phyloP scores from a whole-genome alignment of 2,329 filamentous ascomycete genomes.

The Albophoma yamanashiensis region DNA sequence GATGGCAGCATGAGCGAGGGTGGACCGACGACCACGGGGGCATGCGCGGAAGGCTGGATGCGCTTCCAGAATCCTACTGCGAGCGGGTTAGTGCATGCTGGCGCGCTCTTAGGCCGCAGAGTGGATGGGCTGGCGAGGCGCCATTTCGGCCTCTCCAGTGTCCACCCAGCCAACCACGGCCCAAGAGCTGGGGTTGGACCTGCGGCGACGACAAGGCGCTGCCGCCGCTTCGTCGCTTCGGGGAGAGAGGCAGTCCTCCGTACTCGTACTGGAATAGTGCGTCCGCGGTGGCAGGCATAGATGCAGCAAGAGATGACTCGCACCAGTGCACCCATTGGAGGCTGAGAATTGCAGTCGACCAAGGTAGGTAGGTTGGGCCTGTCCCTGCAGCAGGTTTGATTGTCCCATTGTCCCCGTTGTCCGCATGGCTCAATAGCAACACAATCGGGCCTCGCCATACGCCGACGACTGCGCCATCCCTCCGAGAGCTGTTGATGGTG shows the following conservation, averaged over 20 bases:
- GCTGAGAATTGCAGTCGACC: not conserved
- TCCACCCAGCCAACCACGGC: conserved; percentile 15
- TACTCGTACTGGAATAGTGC: not conserved
- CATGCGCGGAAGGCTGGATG: conserved; percentile 7
- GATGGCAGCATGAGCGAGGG: not conserved
- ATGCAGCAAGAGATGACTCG: not conserved
- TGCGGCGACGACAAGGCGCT: not conserved
- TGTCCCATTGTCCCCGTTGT: not conserved
- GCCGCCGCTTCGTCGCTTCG: not conserved
- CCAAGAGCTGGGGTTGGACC: not conserved
- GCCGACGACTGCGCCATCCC: not conserved
- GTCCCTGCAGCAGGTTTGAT: not conserved
- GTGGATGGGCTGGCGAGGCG: not conserved
- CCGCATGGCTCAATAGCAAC: not conserved
- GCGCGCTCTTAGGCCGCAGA: conserved; percentile 7
- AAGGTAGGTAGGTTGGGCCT: not conserved
- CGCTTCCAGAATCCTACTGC: conserved; percentile 25
- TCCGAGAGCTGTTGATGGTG: not conserved
- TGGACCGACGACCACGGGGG: not conserved
- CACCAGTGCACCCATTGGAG: not conserved
- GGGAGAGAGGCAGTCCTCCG: not conserved
- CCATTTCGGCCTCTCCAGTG: conserved; percentile 8
- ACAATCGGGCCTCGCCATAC: not conserved
- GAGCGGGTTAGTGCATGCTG: conserved; percentile 13
- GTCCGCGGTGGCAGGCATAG: not conserved